phyloP scores from a whole-genome alignment of 306 rosid species.

The Inga laurina region DNA sequence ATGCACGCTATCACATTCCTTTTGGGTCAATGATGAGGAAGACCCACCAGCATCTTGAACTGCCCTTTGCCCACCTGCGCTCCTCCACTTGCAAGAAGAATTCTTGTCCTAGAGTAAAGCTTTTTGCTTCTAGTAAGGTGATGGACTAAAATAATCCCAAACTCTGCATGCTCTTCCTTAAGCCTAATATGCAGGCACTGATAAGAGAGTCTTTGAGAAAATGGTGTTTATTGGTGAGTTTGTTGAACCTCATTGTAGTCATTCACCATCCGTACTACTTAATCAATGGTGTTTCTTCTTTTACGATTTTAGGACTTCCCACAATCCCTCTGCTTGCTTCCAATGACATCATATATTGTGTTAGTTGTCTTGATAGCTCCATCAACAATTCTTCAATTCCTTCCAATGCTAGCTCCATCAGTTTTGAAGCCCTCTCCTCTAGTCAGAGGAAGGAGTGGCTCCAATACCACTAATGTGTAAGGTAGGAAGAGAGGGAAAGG shows the following conservation, averaged over 20 bases:
- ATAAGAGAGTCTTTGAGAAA: not conserved
- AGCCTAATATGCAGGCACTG: too few relatives aligned
- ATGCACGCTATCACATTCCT: too few relatives aligned
- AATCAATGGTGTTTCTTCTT: not conserved
- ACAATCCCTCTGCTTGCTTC: not conserved
- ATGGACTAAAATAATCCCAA: too few relatives aligned
- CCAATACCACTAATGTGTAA: not conserved
- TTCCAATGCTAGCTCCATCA: not conserved
- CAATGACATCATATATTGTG: not conserved
- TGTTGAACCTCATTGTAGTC: not conserved
- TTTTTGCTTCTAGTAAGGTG: too few relatives aligned
- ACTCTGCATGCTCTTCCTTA: too few relatives aligned
- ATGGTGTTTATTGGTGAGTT: not conserved
- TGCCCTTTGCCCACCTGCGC: too few relatives aligned
- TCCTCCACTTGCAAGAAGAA: too few relatives aligned
- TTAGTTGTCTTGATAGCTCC: not conserved
- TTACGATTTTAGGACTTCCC: not conserved
- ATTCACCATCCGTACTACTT: not conserved
- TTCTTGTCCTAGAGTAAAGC: too few relatives aligned
- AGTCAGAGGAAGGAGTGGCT: not conserved
- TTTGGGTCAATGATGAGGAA: too few relatives aligned
- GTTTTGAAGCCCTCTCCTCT: not conserved
- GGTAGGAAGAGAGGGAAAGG: not conserved
- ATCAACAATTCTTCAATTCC: not conserved
- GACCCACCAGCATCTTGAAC: too few relatives aligned